Conservation (phyloP, 129 eudicot genomes). For the Centrapalus pauciflorus region DNA sequence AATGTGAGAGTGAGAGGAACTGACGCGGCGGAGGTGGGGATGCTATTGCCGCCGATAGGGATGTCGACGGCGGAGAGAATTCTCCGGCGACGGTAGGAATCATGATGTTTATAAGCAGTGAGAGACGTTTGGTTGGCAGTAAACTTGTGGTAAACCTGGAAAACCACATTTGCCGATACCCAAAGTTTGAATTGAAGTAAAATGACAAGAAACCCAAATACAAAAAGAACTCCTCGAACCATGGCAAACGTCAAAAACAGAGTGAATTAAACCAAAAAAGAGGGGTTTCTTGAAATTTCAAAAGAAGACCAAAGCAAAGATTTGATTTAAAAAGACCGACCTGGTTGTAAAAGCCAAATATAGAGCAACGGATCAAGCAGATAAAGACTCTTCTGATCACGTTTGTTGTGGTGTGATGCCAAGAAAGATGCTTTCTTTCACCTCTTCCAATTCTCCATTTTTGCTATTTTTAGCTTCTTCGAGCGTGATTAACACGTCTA, state of each 20-base stretch:
- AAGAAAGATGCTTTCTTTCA: slow-evolving; percentile 15
- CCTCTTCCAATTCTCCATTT: slow-evolving; percentile 12
- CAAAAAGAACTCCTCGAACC: slow-evolving; percentile 21
- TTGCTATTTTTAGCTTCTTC: slow-evolving; percentile 28
- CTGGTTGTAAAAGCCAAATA: slow-evolving; percentile 21
- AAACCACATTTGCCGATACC: slow-evolving; percentile 47
- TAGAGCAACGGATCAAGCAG: slow-evolving; percentile 16
- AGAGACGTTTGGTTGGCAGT: slow-evolving; percentile 30
- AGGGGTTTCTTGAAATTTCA: slow-evolving; percentile 6
- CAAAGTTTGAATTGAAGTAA: neutral
- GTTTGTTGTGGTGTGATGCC: slow-evolving; percentile 12
- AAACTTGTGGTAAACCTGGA: slow-evolving; percentile 59
- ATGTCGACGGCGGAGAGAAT: slow-evolving; percentile 61
- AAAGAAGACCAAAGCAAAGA: slow-evolving; percentile 1
- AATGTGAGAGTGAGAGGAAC: slow-evolving; percentile 8
- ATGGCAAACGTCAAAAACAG: neutral
- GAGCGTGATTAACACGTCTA: too few relatives aligned
- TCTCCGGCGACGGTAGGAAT: slow-evolving; percentile 61
- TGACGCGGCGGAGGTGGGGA: slow-evolving; percentile 70
- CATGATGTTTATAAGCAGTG: slow-evolving; percentile 43
- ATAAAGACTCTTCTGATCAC: slow-evolving; percentile 12
- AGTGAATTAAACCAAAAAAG: neutral
- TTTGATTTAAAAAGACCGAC: neutral
- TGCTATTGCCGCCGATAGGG: slow-evolving; percentile 71
- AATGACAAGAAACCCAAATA: slow-evolving; percentile 5